A percentile compares a stretch with the other conserved stretches of the same genome.
Conservation (phyloP, 176 grass and related monocot genomes). For the Eragrostis nindensis region DNA sequence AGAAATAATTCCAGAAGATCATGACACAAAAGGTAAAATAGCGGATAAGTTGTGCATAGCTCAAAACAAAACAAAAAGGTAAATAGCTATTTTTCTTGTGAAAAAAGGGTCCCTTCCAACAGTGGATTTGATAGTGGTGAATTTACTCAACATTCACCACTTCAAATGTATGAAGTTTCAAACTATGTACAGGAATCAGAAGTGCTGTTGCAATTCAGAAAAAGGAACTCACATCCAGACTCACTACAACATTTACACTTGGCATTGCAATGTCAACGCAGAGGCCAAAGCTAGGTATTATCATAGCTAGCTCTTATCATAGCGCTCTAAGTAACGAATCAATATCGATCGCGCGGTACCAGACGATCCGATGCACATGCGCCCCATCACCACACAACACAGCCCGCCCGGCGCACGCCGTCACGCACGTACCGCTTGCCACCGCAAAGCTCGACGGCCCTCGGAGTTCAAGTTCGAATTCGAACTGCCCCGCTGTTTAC, state of each 20-base stretch:
- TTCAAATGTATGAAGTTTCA: not conserved
- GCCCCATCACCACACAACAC: not conserved
- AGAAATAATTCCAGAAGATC: no score
- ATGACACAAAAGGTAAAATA: no score
- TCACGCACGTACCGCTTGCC: not conserved
- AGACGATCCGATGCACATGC: not conserved
- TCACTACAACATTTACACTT: no score
- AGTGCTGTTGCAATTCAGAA: not conserved
- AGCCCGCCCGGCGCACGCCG: not conserved
- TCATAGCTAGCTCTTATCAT: no score
- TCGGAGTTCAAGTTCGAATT: conserved; percentile 23
- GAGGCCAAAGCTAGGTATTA: not conserved
- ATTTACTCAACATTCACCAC: no score
- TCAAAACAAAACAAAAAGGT: no score
- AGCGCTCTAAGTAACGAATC: no score
- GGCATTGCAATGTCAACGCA: not conserved
- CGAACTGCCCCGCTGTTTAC: not conserved
- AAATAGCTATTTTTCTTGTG: no score
- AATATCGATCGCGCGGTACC: not conserved
- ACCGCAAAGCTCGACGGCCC: conserved; percentile 1
- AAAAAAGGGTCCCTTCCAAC: no score
- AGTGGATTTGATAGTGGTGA: no score
- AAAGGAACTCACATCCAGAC: not conserved
- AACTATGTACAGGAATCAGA: not conserved
- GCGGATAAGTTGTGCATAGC: no score